A percentile compares a stretch with the other conserved stretches of the same genome.
These are phyloP conservation scores for Colletotrichum truncatum DNA, from an alignment of 2,329 filamentous ascomycete species.

Conservation along the genomic window DNA sequence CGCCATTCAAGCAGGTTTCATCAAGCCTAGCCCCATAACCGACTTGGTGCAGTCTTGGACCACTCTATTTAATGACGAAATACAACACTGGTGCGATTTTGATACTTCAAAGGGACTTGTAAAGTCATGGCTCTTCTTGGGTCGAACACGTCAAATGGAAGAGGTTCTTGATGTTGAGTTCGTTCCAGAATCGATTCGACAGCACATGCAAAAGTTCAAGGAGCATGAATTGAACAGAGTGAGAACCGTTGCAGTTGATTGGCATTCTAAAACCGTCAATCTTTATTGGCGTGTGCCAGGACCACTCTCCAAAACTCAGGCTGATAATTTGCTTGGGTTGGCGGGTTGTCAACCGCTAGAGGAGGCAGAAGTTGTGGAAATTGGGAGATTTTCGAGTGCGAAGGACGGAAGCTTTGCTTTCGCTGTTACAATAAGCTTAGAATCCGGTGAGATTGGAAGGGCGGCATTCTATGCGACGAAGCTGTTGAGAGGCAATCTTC, in stretches of 20 bases:
- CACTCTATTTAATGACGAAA: background rate
- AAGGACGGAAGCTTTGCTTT: slow-evolving; percentile 1
- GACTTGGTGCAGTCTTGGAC: background rate
- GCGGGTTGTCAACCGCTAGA: background rate
- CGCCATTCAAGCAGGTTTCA: background rate
- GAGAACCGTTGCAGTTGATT: background rate
- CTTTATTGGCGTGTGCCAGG: background rate
- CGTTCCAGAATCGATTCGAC: background rate
- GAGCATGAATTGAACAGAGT: background rate
- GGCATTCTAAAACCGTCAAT: background rate
- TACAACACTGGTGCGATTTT: background rate
- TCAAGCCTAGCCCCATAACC: background rate
- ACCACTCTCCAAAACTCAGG: background rate
- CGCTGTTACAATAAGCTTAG: background rate
- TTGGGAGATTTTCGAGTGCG: background rate
- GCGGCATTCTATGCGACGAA: background rate
- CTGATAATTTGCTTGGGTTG: background rate
- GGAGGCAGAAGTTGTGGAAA: background rate
- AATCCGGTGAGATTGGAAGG: background rate
- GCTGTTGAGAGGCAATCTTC: background rate
- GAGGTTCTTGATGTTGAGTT: background rate
- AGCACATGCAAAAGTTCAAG: background rate
- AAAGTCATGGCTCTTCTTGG: background rate
- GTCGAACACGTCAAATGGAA: background rate
- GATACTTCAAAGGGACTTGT: background rate